Percentiles rank a stretch among this genome's conserved stretches.
phyloP scores from a whole-genome alignment of 2,329 filamentous ascomycete genomes.

The Xylaria sp. region DNA sequence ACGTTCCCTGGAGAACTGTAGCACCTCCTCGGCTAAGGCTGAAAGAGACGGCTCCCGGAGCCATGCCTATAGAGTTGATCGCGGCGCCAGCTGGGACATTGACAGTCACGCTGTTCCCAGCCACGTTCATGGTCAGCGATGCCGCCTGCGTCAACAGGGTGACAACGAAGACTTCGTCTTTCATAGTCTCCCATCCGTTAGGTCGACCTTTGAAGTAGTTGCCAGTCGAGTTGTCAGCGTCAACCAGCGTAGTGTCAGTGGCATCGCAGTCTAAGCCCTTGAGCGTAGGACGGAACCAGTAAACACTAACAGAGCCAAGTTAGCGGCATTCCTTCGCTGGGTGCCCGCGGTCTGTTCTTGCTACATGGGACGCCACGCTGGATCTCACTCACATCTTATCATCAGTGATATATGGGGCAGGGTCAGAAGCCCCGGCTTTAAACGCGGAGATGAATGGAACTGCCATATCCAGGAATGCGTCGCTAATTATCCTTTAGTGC shows the following conservation, averaged over 20 bases:
- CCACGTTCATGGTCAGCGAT: slow-evolving; percentile 58
- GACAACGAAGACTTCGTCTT: slow-evolving; percentile 64
- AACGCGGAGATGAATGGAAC: slow-evolving; percentile 65
- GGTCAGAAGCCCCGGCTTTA: slow-evolving; percentile 57
- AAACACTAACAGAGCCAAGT: slow-evolving; percentile 44
- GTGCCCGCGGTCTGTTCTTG: not conserved
- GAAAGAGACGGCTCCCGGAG: slow-evolving; percentile 60
- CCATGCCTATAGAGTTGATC: slow-evolving; percentile 59
- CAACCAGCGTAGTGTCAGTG: slow-evolving; percentile 62
- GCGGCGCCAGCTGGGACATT: slow-evolving; percentile 59
- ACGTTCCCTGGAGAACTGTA: slow-evolving; percentile 58
- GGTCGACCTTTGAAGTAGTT: slow-evolving; percentile 65
- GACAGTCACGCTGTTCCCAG: slow-evolving; percentile 56
- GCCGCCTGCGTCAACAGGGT: slow-evolving; percentile 59
- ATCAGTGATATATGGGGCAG: slow-evolving; percentile 56
- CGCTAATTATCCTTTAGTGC: slow-evolving; percentile 23
- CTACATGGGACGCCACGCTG: not conserved
- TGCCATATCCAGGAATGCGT: slow-evolving; percentile 64
- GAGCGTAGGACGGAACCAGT: slow-evolving; percentile 66
- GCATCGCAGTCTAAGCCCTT: slow-evolving; percentile 60
- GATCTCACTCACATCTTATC: slow-evolving; percentile 57
- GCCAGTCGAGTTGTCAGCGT: slow-evolving; percentile 56
- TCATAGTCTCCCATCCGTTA: slow-evolving; percentile 61
- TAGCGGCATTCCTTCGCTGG: not conserved
- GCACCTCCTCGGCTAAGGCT: slow-evolving; percentile 55